Base-by-base conservation (phyloP, 2,329 filamentous ascomycete species). In the Neopestalotiopsis sp. region DNA sequence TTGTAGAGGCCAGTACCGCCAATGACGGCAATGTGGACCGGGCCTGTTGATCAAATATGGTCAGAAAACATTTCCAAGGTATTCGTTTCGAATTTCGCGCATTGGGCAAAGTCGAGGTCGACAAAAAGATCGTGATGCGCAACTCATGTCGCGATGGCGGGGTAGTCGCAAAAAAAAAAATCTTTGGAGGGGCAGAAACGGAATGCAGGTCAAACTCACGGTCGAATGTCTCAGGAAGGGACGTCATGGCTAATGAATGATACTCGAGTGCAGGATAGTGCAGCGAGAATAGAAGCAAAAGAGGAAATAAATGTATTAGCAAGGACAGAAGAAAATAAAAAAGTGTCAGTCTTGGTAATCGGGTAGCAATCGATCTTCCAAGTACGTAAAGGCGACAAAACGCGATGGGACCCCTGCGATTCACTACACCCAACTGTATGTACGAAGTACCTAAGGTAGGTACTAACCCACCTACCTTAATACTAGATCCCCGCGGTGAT, bases 1-100 rank as follows among this genome's bases (percentile, higher is more conserved):
- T 94, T 91, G 80, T 92, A 90, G 71, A 99, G 92, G 67, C 96
- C 96, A 53, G 96, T 99, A 76, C 96, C 96, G 81, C 95, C 95
- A 74, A 97, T 94, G 67, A 97, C 92, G 79, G 92, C 95, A 77
- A 98, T 96, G 74, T 91, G 89, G 76, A 97, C 91, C 67, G 91
- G 88, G 67, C 86, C 91, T 92, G 69, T 40, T 20, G 32, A 64
- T 49, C 28, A 63, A 65, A 67, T 6, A 30, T 17, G 9, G 17
- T 57, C 28, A 62, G n/a, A 38, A 38, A 68, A 7, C 5, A 1
- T 38, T 38, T 38, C 34, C 65, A 58, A 53, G 64, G 61, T 67
- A 72, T 72, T 65, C 69, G 24, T 66, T 57, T 28, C 65, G 65
- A 38, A 64, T 56, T 32, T 57, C 64, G 67, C 45, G 65, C 34